Base-by-base conservation (phyloP, 2,329 filamentous ascomycete species). In the Xylariaceae sp. region DNA sequence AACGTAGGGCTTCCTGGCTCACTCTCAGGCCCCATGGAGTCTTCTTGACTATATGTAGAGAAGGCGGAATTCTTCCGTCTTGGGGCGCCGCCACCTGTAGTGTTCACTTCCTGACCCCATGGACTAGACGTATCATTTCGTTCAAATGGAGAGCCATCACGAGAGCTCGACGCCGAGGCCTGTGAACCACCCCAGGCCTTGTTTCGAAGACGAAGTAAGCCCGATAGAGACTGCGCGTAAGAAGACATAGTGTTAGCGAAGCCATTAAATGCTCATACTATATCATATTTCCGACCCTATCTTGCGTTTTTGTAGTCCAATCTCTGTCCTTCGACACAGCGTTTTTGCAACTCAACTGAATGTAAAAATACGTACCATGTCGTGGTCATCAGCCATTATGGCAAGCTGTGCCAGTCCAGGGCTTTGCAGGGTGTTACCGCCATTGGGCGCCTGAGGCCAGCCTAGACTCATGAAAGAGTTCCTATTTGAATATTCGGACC, bases 401-500 rank as follows among this genome's bases (percentile, higher is more conserved):
- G 89, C 86, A 19, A 96, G 73, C 64, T 95, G 87, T 1, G 87
- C 86, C 19, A 95, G 74, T 0, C 87, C 87, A 0, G 89, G 87
- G 57, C 85, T 89, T 31, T 83, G 75, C 2, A 89, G 61, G 0
- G 76, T 70, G 49, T 65, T 71, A 32, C 60, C 61, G 38, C 72
- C 80, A 49, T 75, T 81, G 51, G 72, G 68, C 27, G 69, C 71
- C 19, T 73, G 71, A 40, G 82, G 81, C 31, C 83, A 71, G 7
- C 75, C 76, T 53, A 92, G 73, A 51, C 86, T 89, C 73, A 95
- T 88, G 51, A 95, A 82, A 1, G 89, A 95, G 65, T 96, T 97
- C 40, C 94, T 83, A 51, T 95, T 96, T 39, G 90, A 96, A 74
- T 95, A 96, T 69, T 99, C 94, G 51, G 89, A 95, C 11, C 91